Conservation (phyloP, 805 yeast genomes). For the Jamesozyma rosinii region DNA sequence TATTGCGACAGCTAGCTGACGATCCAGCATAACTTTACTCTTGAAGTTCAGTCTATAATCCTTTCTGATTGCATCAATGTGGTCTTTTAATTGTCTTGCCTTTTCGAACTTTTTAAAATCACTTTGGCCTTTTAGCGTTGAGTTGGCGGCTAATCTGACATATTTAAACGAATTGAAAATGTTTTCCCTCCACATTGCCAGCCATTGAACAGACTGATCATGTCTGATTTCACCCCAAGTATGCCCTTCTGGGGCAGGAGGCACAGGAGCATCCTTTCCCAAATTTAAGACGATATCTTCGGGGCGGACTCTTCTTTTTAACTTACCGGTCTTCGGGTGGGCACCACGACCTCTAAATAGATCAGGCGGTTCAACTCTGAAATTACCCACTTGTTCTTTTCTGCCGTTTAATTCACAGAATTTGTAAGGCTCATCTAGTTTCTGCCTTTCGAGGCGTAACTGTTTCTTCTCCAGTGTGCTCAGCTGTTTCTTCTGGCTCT, state of each 20-base stretch:
- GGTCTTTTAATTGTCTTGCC: constrained; percentile 72
- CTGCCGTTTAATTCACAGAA: constrained; percentile 78
- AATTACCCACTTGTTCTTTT: constrained; percentile 86
- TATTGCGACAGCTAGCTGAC: constrained; percentile 91
- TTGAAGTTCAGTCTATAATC: constrained; percentile 67
- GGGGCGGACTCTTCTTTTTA: constrained; percentile 78
- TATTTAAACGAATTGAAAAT: constrained; percentile 76
- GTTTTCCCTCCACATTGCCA: constrained; percentile 95
- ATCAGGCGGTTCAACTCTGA: constrained; percentile 93
- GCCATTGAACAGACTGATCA: constrained; percentile 88
- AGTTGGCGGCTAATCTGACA: constrained; percentile 83
- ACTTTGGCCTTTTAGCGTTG: constrained; percentile 83
- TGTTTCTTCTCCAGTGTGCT: constrained; percentile 67
- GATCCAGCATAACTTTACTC: constrained; percentile 66
- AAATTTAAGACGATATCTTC: constrained; percentile 83
- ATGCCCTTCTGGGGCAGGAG: constrained; percentile 81
- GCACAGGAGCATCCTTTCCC: constrained; percentile 61
- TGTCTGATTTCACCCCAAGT: constrained; percentile 83
- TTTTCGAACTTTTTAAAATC: constrained; percentile 90
- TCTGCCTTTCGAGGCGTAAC: constrained; percentile 63
- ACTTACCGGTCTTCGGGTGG: constrained; percentile 90
- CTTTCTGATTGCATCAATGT: constrained; percentile 60
- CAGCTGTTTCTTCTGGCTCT: constrained; percentile 62
- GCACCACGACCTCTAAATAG: constrained; percentile 93
- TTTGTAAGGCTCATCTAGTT: constrained; percentile 69